These are phyloP conservation scores for Paramecium sonneborni DNA, from an alignment of 73 alveolate species.

Conservation along the genomic window DNA sequence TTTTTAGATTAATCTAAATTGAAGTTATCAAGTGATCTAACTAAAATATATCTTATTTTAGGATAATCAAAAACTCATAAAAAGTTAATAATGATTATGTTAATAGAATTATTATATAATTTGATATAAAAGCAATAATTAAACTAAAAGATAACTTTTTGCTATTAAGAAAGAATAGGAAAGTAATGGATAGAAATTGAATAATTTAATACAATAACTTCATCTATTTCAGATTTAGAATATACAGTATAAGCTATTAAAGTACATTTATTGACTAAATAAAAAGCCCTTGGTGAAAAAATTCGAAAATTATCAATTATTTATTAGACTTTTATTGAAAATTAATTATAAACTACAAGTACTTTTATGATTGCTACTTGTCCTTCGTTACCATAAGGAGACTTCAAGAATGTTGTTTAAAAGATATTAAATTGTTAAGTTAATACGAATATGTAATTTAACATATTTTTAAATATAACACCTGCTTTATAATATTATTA, in stretches of 20 bases:
- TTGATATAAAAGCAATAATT: neutral
- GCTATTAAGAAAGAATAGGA: neutral
- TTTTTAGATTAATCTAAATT: neutral
- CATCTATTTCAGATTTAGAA: neutral
- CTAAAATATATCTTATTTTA: neutral
- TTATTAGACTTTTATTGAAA: neutral
- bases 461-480: neutral
- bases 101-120: neutral
- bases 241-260: neutral
- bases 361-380: neutral
- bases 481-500: constrained; percentile 43
- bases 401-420: neutral
- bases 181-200: constrained; percentile 25
- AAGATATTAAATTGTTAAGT: neutral
- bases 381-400: constrained; percentile 32
- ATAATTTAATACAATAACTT: neutral
- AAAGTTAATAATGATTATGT: constrained; percentile 8
- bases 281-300: neutral
- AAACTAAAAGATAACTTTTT: neutral
- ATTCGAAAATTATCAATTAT: neutral
- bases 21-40: neutral
- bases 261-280: constrained; percentile 40
- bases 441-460: neutral
- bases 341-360: neutral
- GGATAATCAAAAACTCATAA: constrained; percentile 38